Percentiles rank a stretch among this genome's conserved stretches.
Evolutionary conservation across 2,329 filamentous ascomycete genomes (phyloP).

Genomic region (Alternaria rosae): DNA sequence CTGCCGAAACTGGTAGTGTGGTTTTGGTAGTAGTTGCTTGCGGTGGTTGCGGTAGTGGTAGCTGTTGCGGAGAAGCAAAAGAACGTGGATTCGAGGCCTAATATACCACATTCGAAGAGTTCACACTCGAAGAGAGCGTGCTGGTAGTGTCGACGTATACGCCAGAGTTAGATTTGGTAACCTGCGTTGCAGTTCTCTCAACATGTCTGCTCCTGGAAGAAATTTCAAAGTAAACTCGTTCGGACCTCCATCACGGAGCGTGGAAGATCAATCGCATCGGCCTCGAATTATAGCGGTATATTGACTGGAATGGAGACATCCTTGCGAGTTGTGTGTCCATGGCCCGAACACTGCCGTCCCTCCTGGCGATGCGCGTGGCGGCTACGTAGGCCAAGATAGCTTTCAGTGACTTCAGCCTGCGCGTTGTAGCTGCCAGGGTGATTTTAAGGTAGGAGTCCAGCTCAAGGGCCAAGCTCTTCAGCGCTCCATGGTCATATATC

Average conservation of each 20-base stretch:
- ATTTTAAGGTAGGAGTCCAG: not conserved
- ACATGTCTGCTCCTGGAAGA: not conserved
- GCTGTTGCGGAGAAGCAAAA: not conserved
- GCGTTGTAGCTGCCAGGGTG: not conserved
- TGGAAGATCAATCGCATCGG: not conserved
- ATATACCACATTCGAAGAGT: not conserved
- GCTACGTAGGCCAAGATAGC: not conserved
- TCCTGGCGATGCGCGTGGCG: not conserved
- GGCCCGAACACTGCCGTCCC: not conserved
- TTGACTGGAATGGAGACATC: not conserved
- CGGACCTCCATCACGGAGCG: not conserved
- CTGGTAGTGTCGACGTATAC: not conserved
- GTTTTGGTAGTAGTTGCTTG: not conserved
- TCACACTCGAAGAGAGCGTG: not conserved
- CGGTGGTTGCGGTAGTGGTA: not conserved
- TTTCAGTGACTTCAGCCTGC: not conserved
- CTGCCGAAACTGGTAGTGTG: not conserved
- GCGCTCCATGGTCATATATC: not conserved
- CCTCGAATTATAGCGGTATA: not conserved
- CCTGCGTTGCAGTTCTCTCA: not conserved
- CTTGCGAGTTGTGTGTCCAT: not conserved
- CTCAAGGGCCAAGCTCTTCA: not conserved
- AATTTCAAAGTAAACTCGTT: not conserved
- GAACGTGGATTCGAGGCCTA: not conserved
- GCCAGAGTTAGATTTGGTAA: not conserved